Conservation (phyloP, 805 yeast species). For the Zygosaccharomyces lentus region DNA sequence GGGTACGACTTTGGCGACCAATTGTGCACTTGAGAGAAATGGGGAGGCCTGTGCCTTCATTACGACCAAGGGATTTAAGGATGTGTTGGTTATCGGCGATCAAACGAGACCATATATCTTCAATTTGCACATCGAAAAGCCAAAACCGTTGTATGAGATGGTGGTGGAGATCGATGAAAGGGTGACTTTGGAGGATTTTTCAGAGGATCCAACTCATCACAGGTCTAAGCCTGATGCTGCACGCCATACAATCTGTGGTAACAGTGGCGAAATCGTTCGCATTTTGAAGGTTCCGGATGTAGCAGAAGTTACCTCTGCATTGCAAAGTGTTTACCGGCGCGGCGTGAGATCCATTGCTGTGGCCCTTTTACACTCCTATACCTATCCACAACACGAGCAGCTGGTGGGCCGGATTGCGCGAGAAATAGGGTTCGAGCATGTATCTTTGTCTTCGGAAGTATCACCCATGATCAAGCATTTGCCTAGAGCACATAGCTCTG, state of each 20-base stretch:
- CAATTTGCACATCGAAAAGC: constrained; percentile 69
- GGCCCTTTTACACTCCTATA: constrained; percentile 67
- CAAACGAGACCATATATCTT: constrained; percentile 90
- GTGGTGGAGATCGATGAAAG: constrained; percentile 88
- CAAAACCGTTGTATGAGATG: constrained; percentile 62
- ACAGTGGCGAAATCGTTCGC: constrained; percentile 63
- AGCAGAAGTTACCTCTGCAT: constrained; percentile 38
- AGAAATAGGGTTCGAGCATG: constrained; percentile 60
- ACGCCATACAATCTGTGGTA: constrained; percentile 45
- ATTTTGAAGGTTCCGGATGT: constrained; percentile 50
- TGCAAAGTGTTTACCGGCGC: constrained; percentile 44
- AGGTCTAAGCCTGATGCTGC: constrained; percentile 13
- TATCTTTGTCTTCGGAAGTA: constrained; percentile 62
- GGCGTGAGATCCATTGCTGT: constrained; percentile 71
- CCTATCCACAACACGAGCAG: constrained; percentile 64
- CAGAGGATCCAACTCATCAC: constrained; percentile 57
- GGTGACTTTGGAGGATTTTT: constrained; percentile 76
- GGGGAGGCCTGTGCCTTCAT: constrained; percentile 83
- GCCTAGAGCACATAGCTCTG: constrained; percentile 69
- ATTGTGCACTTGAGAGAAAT: constrained; percentile 85
- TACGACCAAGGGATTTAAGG: constrained; percentile 85
- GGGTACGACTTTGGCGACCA: constrained; percentile 96
- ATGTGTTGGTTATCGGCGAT: constrained; percentile 77
- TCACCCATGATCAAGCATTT: constrained; percentile 77
- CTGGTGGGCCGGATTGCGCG: constrained; percentile 56